Base-by-base conservation (phyloP, 768 basidiomycete genomes). In the Dendrothele bispora region DNA sequence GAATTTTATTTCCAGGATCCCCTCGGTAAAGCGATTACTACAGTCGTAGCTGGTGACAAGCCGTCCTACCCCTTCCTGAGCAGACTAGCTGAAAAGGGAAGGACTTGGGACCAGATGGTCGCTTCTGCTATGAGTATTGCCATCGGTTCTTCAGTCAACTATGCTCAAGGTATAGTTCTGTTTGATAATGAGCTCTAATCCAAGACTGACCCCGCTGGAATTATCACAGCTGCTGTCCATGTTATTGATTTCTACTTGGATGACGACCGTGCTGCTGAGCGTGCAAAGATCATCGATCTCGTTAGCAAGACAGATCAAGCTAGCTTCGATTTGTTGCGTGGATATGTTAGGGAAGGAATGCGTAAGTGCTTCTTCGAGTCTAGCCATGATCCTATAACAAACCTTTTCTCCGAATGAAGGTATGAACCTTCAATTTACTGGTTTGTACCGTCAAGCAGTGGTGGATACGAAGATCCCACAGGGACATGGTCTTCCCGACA, bases 211-310 rank as follows among this genome's bases (percentile, higher is more conserved):
- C 29, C 25, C n/a, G 15, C 26, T 49, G 24, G n/a, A 35, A 50
- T 8, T 2, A 17, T 39, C 24, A 1, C 38, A 71, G 74, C 72
- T 7, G 69, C 69, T n/a, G 67, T 72, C 5, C 66, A 77, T 34
- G 69, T 80, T 17, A 59, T 83, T 39, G 72, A 81, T 53, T 80
- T 81, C 62, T 82, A 78, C 60, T 59, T 83, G 21, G 71, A 72
- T 32, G 72, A 72, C 30, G 59, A 56, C 18, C 68, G 65, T 14
- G 65, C 63, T 7, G 59, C 59, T 39, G 74, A 80, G 50, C 60
- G 66, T 10, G 63, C 57, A 0, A 67, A 71, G 17, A 72, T 80
- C 25, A 34, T 70, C 21, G 51, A 62, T 37, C 62, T 79, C 0
- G 60, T 67, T 4, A 54, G 64, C 24, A 58, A 59, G 27, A 59